Evolutionary conservation across 208 protist species (phyloP), one percentile per base, ranked within the genome.

Genomic region (Trypanosoma rangeli): DNA sequence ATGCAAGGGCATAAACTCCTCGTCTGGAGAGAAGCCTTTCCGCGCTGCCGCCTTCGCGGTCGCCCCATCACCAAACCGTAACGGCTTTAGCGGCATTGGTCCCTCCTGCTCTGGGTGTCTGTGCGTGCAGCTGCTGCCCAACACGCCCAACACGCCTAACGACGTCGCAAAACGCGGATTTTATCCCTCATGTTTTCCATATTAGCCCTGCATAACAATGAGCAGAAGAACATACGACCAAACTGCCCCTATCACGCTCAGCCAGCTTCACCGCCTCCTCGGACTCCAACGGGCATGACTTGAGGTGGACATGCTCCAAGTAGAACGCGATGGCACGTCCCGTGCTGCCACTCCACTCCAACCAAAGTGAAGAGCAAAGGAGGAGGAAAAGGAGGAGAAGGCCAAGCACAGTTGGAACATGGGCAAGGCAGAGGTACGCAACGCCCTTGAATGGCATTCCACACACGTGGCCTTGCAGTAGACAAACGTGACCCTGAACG

Each of bases 401-500:
- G n/a, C 65, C 73, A 48, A 72, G 5, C 5, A 61, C 9, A 20
- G 60, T 49, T 5, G 65, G 73, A 35, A 72, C 10, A 8, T 66
- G 35, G 13, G 56, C 5, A 0, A 78, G 0, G 35, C 18, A 22
- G n/a, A 71, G 3, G 16, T 44, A 20, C n/a, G 29, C 13, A 13
- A 16, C 3, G 29, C 44, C 56, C 9, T 26, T 33, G n/a, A 5
- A 9, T 31, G 54, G 18, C 28, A 56, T 18, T 24, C 26, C 63
- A 35, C 18, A 18, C 3, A 1, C 57, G 15, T 15, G 15, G 10
- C n/a, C 50, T 33, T 28, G 8, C 12, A 76, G n/a, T n/a, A 69
- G 22, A 1, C 20, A 55, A 37, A 74, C 50, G 52, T 86, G 69
- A 50, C 66, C 74, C 16, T 53, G 15, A 31, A 86, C 59, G 0